Conservation (phyloP, 495 filamentous ascomycete genomes). For the Elaphomyces granulatus region DNA sequence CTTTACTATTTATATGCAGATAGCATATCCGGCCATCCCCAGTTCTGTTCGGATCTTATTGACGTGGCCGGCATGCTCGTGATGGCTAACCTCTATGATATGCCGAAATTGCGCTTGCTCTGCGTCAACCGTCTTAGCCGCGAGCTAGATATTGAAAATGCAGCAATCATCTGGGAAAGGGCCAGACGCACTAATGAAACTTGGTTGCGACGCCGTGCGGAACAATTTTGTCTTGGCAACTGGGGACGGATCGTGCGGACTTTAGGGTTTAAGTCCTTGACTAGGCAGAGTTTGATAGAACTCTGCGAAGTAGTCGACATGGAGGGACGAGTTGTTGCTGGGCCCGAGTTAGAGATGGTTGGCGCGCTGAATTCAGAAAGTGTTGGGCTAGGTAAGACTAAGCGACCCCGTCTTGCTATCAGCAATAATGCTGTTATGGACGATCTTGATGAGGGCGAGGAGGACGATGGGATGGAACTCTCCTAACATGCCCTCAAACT, state of each 20-base stretch:
- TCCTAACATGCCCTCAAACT: too few relatives aligned
- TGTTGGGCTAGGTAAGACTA: constrained; percentile 40
- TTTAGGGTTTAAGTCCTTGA: constrained; percentile 66
- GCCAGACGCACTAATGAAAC: constrained; percentile 81
- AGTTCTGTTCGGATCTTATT: constrained; percentile 52
- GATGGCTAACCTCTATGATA: constrained; percentile 95
- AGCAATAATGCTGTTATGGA: constrained; percentile 41
- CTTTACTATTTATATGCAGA: constrained; percentile 95
- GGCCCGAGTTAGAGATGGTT: constrained; percentile 69
- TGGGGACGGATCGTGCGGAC: constrained; percentile 94
- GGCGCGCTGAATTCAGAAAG: constrained; percentile 49
- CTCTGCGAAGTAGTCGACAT: constrained; percentile 86
- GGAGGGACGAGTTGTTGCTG: constrained; percentile 75
- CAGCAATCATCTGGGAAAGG: constrained; percentile 91
- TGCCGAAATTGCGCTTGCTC: constrained; percentile 77
- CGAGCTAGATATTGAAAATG: constrained; percentile 86
- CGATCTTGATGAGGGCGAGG: constrained; percentile 48
- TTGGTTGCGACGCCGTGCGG: constrained; percentile 78
- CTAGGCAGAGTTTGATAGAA: constrained; percentile 63
- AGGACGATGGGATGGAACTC: constrained; percentile 57
- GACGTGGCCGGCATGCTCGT: constrained; percentile 94
- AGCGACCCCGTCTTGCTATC: constrained; percentile 30
- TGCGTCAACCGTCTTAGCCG: constrained; percentile 76
- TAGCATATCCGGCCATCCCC: constrained; percentile 55
- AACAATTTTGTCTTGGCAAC: constrained; percentile 73